phyloP scores from a whole-genome alignment of 2,329 filamentous ascomycete genomes.

The Nigrospora sphaerica region DNA sequence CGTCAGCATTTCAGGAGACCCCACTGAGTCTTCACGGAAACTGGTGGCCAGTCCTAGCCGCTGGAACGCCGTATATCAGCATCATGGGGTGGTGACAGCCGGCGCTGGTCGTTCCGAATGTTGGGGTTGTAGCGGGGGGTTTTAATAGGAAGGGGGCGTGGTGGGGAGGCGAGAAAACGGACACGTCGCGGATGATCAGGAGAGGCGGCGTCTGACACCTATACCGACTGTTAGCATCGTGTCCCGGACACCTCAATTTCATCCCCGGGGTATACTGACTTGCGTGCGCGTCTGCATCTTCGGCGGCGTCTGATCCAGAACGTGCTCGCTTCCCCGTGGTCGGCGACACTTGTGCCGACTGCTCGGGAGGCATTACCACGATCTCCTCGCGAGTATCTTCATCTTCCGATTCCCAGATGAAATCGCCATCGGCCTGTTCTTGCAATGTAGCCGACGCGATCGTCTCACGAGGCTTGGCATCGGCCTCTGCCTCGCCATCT shows the following conservation, averaged over 20 bases:
- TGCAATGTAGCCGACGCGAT: slow-evolving; percentile 11
- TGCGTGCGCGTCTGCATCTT: slow-evolving; percentile 16
- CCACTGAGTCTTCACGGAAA: no score
- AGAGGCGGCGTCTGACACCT: slow-evolving; percentile 47
- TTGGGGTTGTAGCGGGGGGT: no score
- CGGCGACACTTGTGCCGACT: slow-evolving; percentile 26
- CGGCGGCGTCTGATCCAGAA: slow-evolving; percentile 17
- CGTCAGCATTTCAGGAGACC: no score
- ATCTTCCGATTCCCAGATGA: slow-evolving; percentile 26
- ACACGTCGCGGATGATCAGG: slow-evolving; percentile 22
- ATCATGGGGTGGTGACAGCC: not conserved
- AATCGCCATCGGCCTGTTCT: slow-evolving; percentile 18
- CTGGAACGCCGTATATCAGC: not conserved
- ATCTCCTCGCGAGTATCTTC: slow-evolving; percentile 15
- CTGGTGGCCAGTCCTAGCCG: not conserved
- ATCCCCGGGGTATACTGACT: slow-evolving; percentile 14
- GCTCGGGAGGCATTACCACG: slow-evolving; percentile 8
- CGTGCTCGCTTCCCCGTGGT: slow-evolving; percentile 19
- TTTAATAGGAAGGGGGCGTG: no score
- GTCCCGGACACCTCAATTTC: not conserved
- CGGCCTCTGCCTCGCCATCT: slow-evolving; percentile 23
- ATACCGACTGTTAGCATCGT: slow-evolving; percentile 20
- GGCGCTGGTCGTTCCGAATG: no score
- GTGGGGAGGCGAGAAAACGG: not conserved
- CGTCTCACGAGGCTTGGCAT: slow-evolving; percentile 9